These are phyloP conservation scores for Spinacia oleracea DNA, from an alignment of 179 eudicot genomes.

Conservation along the genomic window DNA sequence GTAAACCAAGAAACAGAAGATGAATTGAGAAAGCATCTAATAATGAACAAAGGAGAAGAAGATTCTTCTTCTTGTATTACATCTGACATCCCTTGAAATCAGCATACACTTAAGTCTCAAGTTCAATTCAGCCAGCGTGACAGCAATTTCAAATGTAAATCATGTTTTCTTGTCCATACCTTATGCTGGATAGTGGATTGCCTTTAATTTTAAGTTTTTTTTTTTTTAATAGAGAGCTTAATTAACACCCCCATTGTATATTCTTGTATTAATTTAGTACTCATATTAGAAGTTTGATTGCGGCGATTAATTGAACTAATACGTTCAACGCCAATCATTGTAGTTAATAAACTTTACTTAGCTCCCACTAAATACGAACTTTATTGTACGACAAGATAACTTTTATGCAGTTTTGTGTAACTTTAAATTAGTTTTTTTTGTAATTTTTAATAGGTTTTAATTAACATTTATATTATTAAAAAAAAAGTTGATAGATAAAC, in stretches of 20 bases:
- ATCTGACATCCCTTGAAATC: constrained; percentile 47
- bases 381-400: too few relatives aligned
- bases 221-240: constrained; percentile 8
- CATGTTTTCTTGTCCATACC: constrained; percentile 21
- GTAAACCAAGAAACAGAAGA: constrained; percentile 40
- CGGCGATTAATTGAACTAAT: background rate
- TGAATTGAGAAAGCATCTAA: constrained; percentile 54
- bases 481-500: too few relatives aligned
- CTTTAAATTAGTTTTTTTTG: too few relatives aligned
- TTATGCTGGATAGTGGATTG: constrained; percentile 9
- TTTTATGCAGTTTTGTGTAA: too few relatives aligned
- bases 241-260: constrained; percentile 14
- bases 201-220: constrained; percentile 15
- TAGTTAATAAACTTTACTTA: background rate
- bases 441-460: too few relatives aligned
- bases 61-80: constrained; percentile 15
- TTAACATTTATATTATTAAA: too few relatives aligned
- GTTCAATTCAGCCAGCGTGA: too few relatives aligned
- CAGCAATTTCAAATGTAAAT: constrained; percentile 24
- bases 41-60: constrained; percentile 35
- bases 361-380: too few relatives aligned
- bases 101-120: too few relatives aligned
- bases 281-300: constrained; percentile 11
- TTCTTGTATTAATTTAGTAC: constrained; percentile 6
- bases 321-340: background rate